Conservation (phyloP, 2,329 filamentous ascomycete species). For the Penicillium sclerotiorum region DNA sequence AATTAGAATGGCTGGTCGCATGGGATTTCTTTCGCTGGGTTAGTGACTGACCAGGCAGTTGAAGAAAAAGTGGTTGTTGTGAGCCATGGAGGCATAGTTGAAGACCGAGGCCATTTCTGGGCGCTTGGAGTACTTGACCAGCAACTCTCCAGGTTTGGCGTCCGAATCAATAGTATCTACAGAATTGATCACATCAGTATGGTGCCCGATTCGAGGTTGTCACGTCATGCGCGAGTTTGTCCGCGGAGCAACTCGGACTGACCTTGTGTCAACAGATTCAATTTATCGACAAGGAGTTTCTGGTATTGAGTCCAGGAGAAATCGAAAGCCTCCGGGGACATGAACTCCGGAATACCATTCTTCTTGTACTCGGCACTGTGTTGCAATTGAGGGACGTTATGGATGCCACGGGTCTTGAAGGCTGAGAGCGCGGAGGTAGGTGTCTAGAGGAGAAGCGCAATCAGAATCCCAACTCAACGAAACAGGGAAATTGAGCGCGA, state of each 20-base stretch:
- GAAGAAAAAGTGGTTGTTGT: constrained; percentile 74
- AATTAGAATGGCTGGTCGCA: constrained; percentile 5
- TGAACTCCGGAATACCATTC: constrained; percentile 68
- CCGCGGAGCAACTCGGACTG: constrained; percentile 34
- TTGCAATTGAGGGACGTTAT: constrained; percentile 53
- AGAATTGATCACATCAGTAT: not conserved
- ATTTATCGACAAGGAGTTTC: constrained; percentile 68
- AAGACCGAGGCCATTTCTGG: constrained; percentile 77
- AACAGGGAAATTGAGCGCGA: not conserved
- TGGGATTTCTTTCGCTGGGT: not conserved
- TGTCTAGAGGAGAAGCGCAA: constrained; percentile 30
- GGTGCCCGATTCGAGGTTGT: too few relatives aligned
- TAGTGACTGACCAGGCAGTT: constrained; percentile 44
- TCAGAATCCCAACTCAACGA: constrained; percentile 14
- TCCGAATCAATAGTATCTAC: constrained; percentile 67
- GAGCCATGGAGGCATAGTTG: constrained; percentile 95
- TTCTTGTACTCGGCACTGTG: constrained; percentile 49
- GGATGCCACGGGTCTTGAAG: constrained; percentile 41
- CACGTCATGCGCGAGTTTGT: too few relatives aligned
- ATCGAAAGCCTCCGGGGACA: constrained; percentile 70
- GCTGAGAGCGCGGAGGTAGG: constrained; percentile 39
- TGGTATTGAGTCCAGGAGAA: constrained; percentile 86
- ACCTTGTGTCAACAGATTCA: constrained; percentile 77
- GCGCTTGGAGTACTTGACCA: constrained; percentile 76
- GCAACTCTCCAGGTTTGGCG: constrained; percentile 65